Conservation (phyloP, 208 protist species). For the Crithidia fasciculata region DNA sequence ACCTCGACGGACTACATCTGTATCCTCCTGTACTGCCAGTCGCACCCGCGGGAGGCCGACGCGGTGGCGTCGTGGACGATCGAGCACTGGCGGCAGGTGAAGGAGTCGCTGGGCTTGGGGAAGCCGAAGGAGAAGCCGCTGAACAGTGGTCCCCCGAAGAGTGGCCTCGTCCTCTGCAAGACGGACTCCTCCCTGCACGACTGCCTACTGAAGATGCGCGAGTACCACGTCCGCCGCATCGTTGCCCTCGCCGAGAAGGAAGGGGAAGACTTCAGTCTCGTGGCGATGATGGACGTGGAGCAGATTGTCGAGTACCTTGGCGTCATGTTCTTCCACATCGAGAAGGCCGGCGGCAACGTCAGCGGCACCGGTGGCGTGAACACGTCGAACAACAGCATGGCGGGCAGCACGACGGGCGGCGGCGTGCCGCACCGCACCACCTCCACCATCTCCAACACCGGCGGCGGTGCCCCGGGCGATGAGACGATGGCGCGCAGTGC, state of each 20-base stretch:
- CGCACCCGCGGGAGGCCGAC: slow-evolving; percentile 63
- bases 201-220: slow-evolving; percentile 70
- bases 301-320: slow-evolving; percentile 88
- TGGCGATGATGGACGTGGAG: slow-evolving; percentile 80
- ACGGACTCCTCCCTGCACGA: slow-evolving; percentile 69
- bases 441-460: slow-evolving; percentile 17
- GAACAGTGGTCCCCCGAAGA: slow-evolving; percentile 1
- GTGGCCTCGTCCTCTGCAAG: slow-evolving; percentile 61
- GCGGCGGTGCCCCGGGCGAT: slow-evolving; percentile 12
- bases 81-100: slow-evolving; percentile 56
- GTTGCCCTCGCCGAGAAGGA: slow-evolving; percentile 80
- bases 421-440: slow-evolving; percentile 14
- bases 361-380: slow-evolving; percentile 12
- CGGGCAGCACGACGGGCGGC: slow-evolving; percentile 10
- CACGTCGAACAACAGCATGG: slow-evolving; percentile 19
- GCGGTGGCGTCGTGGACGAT: slow-evolving; percentile 72
- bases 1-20: slow-evolving; percentile 89
- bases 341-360: slow-evolving; percentile 43
- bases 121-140: slow-evolving; percentile 23
- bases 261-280: slow-evolving; percentile 58
- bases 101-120: slow-evolving; percentile 26
- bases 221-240: slow-evolving; percentile 61
- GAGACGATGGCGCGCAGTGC: slow-evolving; percentile 21
- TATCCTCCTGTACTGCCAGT: slow-evolving; percentile 82
- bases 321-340: slow-evolving; percentile 79